These are phyloP conservation scores for Mucor sp. DNA, from an alignment of 371 early-diverging fungal species.

Conservation along the genomic window DNA sequence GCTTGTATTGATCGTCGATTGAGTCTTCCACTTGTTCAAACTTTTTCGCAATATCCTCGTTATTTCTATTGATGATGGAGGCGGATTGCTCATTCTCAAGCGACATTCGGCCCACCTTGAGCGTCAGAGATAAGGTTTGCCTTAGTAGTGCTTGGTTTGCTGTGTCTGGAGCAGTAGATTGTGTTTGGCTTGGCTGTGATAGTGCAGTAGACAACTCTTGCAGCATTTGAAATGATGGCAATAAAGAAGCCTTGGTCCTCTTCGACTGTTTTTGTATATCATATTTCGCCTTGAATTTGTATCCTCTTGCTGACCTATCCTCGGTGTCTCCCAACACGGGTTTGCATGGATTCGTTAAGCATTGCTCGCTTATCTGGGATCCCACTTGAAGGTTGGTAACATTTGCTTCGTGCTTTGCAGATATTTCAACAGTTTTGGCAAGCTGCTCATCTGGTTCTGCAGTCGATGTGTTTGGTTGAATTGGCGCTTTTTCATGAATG, in stretches of 20 bases:
- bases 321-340: too few species aligned
- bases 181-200: neutral
- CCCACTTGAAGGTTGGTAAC: neutral
- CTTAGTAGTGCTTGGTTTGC: neutral
- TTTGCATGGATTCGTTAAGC: too few species aligned
- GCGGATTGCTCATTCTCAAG: neutral
- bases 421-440: neutral
- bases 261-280: neutral
- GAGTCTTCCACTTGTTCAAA: neutral
- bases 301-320: neutral
- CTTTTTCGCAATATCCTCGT: neutral
- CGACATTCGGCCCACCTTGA: neutral
- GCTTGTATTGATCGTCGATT: neutral
- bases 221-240: neutral
- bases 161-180: neutral
- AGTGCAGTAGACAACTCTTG: neutral
- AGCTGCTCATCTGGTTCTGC: neutral
- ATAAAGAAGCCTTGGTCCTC: neutral
- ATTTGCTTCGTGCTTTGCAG: neutral
- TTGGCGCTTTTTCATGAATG: neutral
- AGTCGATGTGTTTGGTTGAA: neutral
- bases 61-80: neutral
- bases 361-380: neutral
- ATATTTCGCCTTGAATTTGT: neutral
- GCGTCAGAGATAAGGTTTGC: neutral